These are phyloP conservation scores for Neurospora hispaniola DNA, from an alignment of 495 filamentous ascomycete genomes.

Conservation along the genomic window DNA sequence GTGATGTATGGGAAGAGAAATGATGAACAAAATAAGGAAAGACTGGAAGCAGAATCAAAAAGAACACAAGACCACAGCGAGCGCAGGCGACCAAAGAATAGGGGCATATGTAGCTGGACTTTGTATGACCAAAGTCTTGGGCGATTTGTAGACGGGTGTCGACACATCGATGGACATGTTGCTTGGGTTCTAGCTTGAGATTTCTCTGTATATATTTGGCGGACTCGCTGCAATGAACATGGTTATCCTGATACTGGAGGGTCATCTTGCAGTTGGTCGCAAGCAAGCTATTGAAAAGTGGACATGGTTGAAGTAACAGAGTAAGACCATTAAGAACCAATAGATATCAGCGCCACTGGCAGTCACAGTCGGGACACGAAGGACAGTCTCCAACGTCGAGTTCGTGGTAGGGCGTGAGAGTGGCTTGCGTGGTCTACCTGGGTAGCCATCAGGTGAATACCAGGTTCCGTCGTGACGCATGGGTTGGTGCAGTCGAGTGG, in stretches of 20 bases:
- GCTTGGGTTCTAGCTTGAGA: neutral
- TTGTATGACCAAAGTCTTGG: neutral
- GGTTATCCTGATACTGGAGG: neutral
- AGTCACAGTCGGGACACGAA: neutral
- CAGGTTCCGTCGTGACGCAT: neutral
- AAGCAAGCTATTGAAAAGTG: too few species aligned
- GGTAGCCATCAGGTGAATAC: neutral
- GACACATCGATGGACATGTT: neutral
- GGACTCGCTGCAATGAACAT: neutral
- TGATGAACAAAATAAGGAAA: neutral
- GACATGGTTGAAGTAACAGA: neutral
- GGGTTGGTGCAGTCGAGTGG: neutral
- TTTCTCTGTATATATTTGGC: neutral
- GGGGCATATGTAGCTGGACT: neutral
- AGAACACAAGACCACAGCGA: neutral
- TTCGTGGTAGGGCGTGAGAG: neutral
- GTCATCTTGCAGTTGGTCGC: neutral
- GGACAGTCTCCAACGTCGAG: too few species aligned
- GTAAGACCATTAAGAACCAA: neutral
- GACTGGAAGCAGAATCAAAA: neutral
- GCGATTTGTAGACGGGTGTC: neutral
- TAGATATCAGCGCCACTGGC: neutral
- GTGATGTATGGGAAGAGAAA: neutral
- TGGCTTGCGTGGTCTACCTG: neutral
- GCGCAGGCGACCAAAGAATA: neutral